Conservation (phyloP, 2,329 filamentous ascomycete species). For the Epichloe baconii region DNA sequence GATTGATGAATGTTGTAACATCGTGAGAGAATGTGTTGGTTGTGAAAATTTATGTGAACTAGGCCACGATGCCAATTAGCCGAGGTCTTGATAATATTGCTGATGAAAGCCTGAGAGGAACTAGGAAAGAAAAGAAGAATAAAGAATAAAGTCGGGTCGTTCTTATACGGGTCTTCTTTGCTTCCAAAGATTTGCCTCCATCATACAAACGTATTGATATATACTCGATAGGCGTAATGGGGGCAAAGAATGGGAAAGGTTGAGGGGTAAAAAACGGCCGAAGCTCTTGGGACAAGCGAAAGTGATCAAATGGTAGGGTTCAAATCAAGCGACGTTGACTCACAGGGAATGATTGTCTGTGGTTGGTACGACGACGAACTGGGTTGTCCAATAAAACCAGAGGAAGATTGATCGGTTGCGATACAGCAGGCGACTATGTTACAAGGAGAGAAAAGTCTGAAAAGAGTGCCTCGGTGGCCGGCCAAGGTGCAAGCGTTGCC, state of each 20-base stretch:
- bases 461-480: constrained; percentile 19
- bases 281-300: constrained; percentile 8
- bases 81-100: neutral
- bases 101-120: neutral
- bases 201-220: no score
- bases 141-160: neutral
- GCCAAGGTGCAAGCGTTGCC: constrained; percentile 20
- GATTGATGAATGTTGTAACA: constrained; percentile 22
- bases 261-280: neutral
- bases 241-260: no score
- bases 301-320: constrained; percentile 1
- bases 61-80: neutral
- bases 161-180: neutral
- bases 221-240: neutral
- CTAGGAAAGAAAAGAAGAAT: neutral
- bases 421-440: constrained; percentile 8
- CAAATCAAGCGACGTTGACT: constrained; percentile 21
- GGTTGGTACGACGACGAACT: constrained; percentile 16
- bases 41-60: neutral
- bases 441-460: constrained; percentile 10
- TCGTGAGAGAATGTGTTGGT: constrained; percentile 15
- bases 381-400: constrained; percentile 2
- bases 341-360: constrained; percentile 17
- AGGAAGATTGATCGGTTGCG: neutral
- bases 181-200: neutral